Base-by-base conservation (phyloP, 2,329 filamentous ascomycete genomes). In the Fusarium siculi region DNA sequence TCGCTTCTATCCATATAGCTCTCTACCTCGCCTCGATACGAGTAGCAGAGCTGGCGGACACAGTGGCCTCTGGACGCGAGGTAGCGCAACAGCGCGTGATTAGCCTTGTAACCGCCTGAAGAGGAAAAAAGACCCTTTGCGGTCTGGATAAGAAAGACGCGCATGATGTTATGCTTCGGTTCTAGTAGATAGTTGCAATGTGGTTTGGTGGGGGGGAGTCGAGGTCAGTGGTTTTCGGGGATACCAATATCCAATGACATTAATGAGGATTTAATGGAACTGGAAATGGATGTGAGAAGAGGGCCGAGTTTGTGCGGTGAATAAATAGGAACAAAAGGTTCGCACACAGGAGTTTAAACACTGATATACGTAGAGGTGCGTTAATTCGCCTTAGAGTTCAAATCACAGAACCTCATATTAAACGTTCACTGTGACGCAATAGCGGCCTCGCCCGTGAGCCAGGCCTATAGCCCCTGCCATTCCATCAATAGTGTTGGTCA, bases 21-120 rank as follows among this genome's bases (percentile, higher is more conserved):
- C 2, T 60, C 53, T 1, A 49, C 39, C 9, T 63, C 60, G 6
- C 36, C 42, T 8, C 8, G n/a, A 5, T 49, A 30, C 1, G 54
- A 59, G 21, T 63, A 63, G 34, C 42, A 63, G 7, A 59, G 42
- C 28, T 63, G 60, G n/a, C 60, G 42, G 5, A 59, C 53, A 7
- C 25, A 23, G 34, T 59, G 60, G 2, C 60, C 53, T 7, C 11
- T 36, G 0, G 42, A 42, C 4, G 53, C 21, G 6, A 63, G 43
- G 8, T 59, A 59, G 15, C 42, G 28, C 1, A 59, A 16, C 0
- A 63, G n/a, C 9, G 60, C 53, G 1, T 36, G 4, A 2, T 63
- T 63, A 5, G 60, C 19, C 5, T 59, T 63, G 11, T 47, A 63
- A 23, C 60, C 60, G 3, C 60, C 60, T 1, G 60, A 59, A 3